Conservation (phyloP, 2,329 filamentous ascomycete species). For the Sarocladiaceae sp. region DNA sequence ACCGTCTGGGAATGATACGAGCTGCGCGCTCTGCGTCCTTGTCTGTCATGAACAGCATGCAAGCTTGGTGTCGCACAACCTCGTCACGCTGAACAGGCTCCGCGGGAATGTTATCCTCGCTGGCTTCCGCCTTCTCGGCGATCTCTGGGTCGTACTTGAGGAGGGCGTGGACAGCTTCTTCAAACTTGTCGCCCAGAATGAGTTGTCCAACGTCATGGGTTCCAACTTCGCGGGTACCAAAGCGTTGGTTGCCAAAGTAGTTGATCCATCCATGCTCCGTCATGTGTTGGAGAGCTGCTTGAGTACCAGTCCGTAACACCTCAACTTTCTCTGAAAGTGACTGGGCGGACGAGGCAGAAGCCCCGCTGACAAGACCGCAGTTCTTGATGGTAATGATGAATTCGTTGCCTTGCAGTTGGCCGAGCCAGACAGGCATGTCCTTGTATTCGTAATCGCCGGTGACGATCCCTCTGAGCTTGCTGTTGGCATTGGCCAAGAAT, state of each 20-base stretch:
- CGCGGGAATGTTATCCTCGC: constrained; percentile 22
- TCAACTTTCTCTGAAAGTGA: constrained; percentile 22
- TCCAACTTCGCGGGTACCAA: constrained; percentile 79
- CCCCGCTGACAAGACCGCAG: constrained; percentile 54
- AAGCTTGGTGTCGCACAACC: constrained; percentile 68
- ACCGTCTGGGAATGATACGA: constrained; percentile 68
- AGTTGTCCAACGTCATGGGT: constrained; percentile 81
- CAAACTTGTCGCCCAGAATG: constrained; percentile 75
- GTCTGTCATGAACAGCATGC: constrained; percentile 64
- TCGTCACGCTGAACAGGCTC: constrained; percentile 66
- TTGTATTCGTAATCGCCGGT: constrained; percentile 80
- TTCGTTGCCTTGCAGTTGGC: constrained; percentile 82
- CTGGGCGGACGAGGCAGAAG: constrained; percentile 11
- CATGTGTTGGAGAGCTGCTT: constrained; percentile 59
- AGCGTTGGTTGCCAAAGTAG: constrained; percentile 96
- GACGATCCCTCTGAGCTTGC: constrained; percentile 53
- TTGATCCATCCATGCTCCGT: constrained; percentile 81
- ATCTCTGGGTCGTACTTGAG: constrained; percentile 64
- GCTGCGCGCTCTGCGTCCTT: constrained; percentile 55
- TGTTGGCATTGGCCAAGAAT: constrained; percentile 59
- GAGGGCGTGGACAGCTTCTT: constrained; percentile 72
- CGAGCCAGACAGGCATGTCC: constrained; percentile 66
- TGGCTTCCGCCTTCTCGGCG: constrained; percentile 36
- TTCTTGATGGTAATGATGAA: constrained; percentile 90
- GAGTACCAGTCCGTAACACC: constrained; percentile 33